phyloP scores from a whole-genome alignment of 208 protist genomes.

The Trypanosoma conorhini region DNA sequence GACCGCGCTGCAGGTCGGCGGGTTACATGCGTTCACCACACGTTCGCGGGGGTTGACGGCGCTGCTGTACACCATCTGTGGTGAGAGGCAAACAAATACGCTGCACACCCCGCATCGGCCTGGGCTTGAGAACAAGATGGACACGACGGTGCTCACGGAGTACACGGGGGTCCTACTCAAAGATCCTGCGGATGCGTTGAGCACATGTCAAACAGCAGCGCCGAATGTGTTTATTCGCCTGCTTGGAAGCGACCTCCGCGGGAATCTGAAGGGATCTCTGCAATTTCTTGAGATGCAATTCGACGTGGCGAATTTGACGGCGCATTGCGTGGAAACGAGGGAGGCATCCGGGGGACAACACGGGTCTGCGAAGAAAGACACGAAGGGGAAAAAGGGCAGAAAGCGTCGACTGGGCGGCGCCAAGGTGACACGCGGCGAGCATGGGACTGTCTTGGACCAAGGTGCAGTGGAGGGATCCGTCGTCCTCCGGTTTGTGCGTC shows the following conservation, averaged over 20 bases:
- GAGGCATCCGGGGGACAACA: conserved; percentile 9
- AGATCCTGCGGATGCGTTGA: not conserved
- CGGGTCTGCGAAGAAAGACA: conserved; percentile 5
- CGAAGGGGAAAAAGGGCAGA: not conserved
- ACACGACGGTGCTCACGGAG: conserved; percentile 45
- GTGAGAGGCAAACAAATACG: conserved; percentile 39
- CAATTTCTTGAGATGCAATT: conserved; percentile 56
- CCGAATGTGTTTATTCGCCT: conserved; percentile 47
- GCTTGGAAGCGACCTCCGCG: conserved; percentile 39
- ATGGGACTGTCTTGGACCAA: conserved; percentile 28
- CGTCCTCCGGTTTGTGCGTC: conserved; percentile 28
- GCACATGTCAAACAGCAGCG: conserved; percentile 23
- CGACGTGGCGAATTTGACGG: conserved; percentile 29
- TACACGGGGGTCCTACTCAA: conserved; percentile 37
- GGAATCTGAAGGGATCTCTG: conserved; percentile 45
- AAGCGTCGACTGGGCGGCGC: conserved; percentile 33
- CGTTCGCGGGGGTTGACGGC: not conserved
- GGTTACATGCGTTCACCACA: conserved; percentile 32
- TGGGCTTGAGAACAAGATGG: conserved; percentile 29
- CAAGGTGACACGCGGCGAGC: conserved; percentile 3
- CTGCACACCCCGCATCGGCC: conserved; percentile 51
- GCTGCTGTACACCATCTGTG: conserved; percentile 46
- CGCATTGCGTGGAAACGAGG: conserved; percentile 22
- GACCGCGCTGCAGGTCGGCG: conserved; percentile 29
- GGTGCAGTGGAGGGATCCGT: conserved; percentile 19